Conservation (phyloP, 2,329 filamentous ascomycete species). For the Leptoxyphium fumago region DNA sequence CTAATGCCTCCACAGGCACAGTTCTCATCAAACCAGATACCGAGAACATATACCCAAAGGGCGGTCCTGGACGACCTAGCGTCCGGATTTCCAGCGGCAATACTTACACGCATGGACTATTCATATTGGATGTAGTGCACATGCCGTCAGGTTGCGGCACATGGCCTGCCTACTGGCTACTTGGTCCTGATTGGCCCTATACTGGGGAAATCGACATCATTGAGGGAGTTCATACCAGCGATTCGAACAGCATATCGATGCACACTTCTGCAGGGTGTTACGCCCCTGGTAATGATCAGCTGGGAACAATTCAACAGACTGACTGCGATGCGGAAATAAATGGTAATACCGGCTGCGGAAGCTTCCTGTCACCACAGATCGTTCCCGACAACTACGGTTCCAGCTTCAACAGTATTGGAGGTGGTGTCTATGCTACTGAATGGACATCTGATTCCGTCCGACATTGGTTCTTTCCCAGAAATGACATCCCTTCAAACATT, state of each 20-base stretch:
- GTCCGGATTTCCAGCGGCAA: slow-evolving; percentile 23
- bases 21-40: slow-evolving; percentile 22
- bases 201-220: slow-evolving; percentile 18
- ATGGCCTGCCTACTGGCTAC: slow-evolving; percentile 28
- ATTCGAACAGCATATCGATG: slow-evolving; percentile 15
- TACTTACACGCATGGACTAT: slow-evolving; percentile 24
- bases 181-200: slow-evolving; percentile 31
- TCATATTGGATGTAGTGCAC: slow-evolving; percentile 24
- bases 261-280: slow-evolving; percentile 19
- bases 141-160: slow-evolving; percentile 25
- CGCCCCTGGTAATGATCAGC: slow-evolving; percentile 16
- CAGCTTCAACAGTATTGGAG: slow-evolving; percentile 16
- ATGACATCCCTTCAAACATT: slow-evolving; percentile 27
- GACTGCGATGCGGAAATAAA: slow-evolving; percentile 15
- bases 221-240: slow-evolving; percentile 19
- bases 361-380: slow-evolving; percentile 5
- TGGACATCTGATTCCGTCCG: slow-evolving; percentile 21
- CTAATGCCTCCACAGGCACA: slow-evolving; percentile 6
- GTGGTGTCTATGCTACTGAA: slow-evolving; percentile 22
- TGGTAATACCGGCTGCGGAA: slow-evolving; percentile 19
- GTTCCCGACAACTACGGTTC: slow-evolving; percentile 21
- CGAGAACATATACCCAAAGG: slow-evolving; percentile 28
- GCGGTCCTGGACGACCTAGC: slow-evolving; percentile 18
- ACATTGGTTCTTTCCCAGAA: slow-evolving; percentile 22
- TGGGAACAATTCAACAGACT: slow-evolving; percentile 11